Base-by-base conservation (phyloP, 805 yeast species). In the Scheffersomyces stipitis region DNA sequence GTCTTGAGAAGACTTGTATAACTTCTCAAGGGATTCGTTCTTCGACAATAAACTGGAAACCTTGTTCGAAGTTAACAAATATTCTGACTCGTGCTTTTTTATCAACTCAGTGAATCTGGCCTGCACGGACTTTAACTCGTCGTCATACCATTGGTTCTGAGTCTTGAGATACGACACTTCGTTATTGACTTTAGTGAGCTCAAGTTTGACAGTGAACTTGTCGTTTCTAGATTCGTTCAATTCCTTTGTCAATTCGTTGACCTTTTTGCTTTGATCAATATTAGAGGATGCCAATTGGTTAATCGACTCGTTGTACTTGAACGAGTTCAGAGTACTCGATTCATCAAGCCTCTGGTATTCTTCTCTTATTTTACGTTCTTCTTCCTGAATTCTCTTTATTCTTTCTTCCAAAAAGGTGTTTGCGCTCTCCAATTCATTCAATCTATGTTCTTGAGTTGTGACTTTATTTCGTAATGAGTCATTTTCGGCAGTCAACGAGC, bases 81-180 rank as follows among this genome's bases (percentile, higher is more conserved):
- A 58, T 34, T 69, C 72, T 2, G 65, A 40, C 40, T 69, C 72
- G 36, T 67, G 64, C 24, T 56, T 60, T 40, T 68, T 64, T 13
- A 68, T 54, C 16, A 69, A 45, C 5, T 64, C 69, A 3, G 71
- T 64, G 33, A 55, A 65, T 34, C 64, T 51, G 5, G 45, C 46
- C 41, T 69, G 75, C n/a, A 60, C 52, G 5, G 50, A 30, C 26
- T 51, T 56, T 41, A 69, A 54, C 44, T 69, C 73, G 1, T 46
- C 41, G 37, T 69, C 73, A 42, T 52, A 68, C 75, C 75, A 69
- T 5, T 46, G 43, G 34, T 62, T 64, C 42, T 67, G 73, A 18
- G 56, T 57, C 26, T 54, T 56, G 15, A 56, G 45, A 44, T 64
- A 66, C 1, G 55, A 28, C 5, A 54, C 51, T 45, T 66, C 69